Conservation (phyloP, 2,329 filamentous ascomycete species). For the Massarina eburnea region DNA sequence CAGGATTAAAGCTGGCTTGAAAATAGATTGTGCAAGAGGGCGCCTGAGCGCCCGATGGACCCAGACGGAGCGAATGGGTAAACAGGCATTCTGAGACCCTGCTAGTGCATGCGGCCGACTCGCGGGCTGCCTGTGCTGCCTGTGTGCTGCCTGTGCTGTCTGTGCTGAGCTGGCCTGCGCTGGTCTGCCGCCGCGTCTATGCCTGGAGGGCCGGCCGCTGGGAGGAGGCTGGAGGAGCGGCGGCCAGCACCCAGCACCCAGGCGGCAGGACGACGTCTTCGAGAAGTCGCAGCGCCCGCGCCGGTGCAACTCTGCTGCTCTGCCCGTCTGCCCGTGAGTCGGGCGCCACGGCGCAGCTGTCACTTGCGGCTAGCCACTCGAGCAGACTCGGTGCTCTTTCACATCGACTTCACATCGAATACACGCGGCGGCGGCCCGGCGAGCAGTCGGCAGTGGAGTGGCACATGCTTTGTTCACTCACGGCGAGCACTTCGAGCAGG, state of each 20-base stretch:
- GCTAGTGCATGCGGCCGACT: slow-evolving; percentile 7
- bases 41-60: slow-evolving; percentile 16
- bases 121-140: slow-evolving; percentile 3
- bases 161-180: background rate
- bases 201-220: too few species aligned
- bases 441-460: background rate
- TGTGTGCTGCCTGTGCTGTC: background rate
- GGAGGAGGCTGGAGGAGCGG: too few species aligned
- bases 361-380: slow-evolving; percentile 9
- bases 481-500: background rate
- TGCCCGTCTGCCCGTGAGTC: background rate
- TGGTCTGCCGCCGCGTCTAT: background rate
- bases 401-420: background rate
- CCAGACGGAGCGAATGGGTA: slow-evolving; percentile 15
- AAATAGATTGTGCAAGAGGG: slow-evolving; percentile 24
- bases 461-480: slow-evolving; percentile 1
- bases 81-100: slow-evolving; percentile 23
- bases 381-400: slow-evolving; percentile 1
- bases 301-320: too few species aligned
- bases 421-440: background rate
- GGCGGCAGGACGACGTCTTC: too few species aligned
- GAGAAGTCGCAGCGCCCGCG: too few species aligned
- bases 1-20: too few species aligned
- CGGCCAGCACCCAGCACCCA: too few species aligned
- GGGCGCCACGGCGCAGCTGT: slow-evolving; percentile 4